These are phyloP conservation scores for Telopea speciosissima DNA, from an alignment of 177 flowering plant genomes.

Conservation along the genomic window DNA sequence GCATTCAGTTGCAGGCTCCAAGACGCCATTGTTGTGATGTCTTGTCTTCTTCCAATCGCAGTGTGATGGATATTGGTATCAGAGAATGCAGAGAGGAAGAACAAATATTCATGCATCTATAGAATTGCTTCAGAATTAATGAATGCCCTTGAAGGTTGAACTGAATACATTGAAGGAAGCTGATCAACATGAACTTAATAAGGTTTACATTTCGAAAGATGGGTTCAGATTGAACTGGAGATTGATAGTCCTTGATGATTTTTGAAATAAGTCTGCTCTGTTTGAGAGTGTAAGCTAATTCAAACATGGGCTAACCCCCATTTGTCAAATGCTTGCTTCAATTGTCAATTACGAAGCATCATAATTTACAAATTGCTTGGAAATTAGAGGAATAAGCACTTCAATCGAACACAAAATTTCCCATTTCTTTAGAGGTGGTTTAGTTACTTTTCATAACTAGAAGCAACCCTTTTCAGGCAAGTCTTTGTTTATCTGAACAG, in stretches of 20 bases:
- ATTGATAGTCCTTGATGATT: background rate
- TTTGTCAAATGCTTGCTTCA: background rate
- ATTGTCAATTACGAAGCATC: background rate
- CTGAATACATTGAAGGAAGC: background rate
- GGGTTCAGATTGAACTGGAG: too few species aligned
- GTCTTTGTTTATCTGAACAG: too few species aligned
- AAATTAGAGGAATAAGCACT: too few species aligned
- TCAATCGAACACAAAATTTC: too few species aligned
- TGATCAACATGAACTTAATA: background rate
- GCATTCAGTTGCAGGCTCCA: constrained; percentile 44
- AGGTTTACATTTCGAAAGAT: too few species aligned
- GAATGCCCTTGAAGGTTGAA: background rate
- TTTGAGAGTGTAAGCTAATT: too few species aligned
- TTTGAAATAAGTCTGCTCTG: background rate
- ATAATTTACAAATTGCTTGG: too few species aligned
- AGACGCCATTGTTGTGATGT: constrained; percentile 76
- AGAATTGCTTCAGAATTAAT: background rate
- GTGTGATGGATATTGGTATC: constrained; percentile 41
- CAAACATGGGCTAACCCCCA: background rate
- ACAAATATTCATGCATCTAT: constrained; percentile 36
- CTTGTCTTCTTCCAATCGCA: constrained; percentile 32
- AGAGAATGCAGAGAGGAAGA: constrained; percentile 72
- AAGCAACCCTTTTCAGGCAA: too few species aligned
- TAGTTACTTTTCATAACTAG: too few species aligned
- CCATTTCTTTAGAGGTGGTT: too few species aligned